Conservation (phyloP, 2,329 filamentous ascomycete species). For the Tetracladium maxilliforme region DNA sequence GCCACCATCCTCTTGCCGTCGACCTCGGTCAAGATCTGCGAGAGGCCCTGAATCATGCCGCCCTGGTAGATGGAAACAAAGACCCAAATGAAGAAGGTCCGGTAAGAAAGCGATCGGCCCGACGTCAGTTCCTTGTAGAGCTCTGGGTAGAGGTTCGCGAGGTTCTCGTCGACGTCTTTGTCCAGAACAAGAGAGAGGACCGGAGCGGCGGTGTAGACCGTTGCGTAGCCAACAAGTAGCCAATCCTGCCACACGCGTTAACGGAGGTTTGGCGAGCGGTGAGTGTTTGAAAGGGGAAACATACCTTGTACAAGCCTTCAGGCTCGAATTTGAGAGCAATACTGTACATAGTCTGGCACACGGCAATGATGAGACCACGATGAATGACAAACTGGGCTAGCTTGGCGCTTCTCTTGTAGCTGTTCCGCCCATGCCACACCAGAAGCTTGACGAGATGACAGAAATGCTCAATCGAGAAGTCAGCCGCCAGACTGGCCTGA, state of each 20-base stretch:
- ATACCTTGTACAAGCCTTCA: slow-evolving; percentile 73
- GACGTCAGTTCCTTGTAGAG: slow-evolving; percentile 94
- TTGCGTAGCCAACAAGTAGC: slow-evolving; percentile 93
- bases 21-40: slow-evolving; percentile 72
- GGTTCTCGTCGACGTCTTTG: slow-evolving; percentile 82
- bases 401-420: slow-evolving; percentile 91
- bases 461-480: slow-evolving; percentile 95
- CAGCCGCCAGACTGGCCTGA: slow-evolving; percentile 86
- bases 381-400: slow-evolving; percentile 97
- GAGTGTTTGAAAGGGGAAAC: slow-evolving; percentile 1
- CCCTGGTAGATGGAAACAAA: slow-evolving; percentile 92
- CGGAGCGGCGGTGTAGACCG: slow-evolving; percentile 84
- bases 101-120: slow-evolving; percentile 75
- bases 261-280: too few species aligned
- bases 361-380: slow-evolving; percentile 83
- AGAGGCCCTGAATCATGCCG: slow-evolving; percentile 85
- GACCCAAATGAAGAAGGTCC: slow-evolving; percentile 95
- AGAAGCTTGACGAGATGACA: slow-evolving; percentile 87
- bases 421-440: slow-evolving; percentile 98
- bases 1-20: slow-evolving; percentile 67
- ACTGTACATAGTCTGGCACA: slow-evolving; percentile 95
- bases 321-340: slow-evolving; percentile 88
- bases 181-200: slow-evolving; percentile 91
- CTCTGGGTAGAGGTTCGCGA: slow-evolving; percentile 92
- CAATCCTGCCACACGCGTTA: slow-evolving; percentile 45